Conservation (phyloP, 192 early-diverging fungal genomes). For the Backusella mclennaniae region DNA sequence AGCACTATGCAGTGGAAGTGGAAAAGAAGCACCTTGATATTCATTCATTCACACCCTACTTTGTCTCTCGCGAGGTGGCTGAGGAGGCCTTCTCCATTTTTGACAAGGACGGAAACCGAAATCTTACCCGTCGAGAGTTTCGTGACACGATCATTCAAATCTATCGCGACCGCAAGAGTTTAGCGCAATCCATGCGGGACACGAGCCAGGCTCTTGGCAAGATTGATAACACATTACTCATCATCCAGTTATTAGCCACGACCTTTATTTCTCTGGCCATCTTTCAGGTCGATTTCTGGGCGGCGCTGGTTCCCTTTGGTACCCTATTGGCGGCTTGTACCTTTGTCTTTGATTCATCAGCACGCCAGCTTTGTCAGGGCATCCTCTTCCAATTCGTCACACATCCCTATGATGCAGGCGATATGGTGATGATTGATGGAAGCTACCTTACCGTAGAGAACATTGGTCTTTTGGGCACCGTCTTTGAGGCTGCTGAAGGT, state of each 20-base stretch:
- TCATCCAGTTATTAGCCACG: constrained; percentile 49
- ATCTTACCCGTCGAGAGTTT: constrained; percentile 79
- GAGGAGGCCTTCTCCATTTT: constrained; percentile 82
- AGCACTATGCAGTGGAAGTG: background rate
- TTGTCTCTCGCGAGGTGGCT: constrained; percentile 66
- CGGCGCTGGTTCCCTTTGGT: constrained; percentile 31
- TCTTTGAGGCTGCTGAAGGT: constrained; percentile 79
- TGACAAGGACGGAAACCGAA: constrained; percentile 87
- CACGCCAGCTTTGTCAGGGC: constrained; percentile 74
- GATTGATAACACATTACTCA: constrained; percentile 61
- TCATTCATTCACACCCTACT: constrained; percentile 73
- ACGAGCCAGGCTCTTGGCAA: constrained; percentile 83
- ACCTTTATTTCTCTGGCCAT: constrained; percentile 57
- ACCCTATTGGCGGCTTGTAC: constrained; percentile 61
- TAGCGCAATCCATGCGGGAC: constrained; percentile 72
- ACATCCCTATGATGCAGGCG: constrained; percentile 74
- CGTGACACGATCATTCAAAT: constrained; percentile 77
- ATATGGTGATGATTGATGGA: constrained; percentile 69
- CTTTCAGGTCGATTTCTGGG: constrained; percentile 32
- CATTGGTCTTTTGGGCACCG: constrained; percentile 78
- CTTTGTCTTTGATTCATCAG: constrained; percentile 82
- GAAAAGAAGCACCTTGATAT: constrained; percentile 57
- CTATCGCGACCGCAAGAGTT: constrained; percentile 76
- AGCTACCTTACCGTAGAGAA: constrained; percentile 70
- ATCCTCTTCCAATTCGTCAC: constrained; percentile 86